These are phyloP conservation scores for Digitaria exilis DNA, from an alignment of 202 grass and related monocot species.

Conservation along the genomic window DNA sequence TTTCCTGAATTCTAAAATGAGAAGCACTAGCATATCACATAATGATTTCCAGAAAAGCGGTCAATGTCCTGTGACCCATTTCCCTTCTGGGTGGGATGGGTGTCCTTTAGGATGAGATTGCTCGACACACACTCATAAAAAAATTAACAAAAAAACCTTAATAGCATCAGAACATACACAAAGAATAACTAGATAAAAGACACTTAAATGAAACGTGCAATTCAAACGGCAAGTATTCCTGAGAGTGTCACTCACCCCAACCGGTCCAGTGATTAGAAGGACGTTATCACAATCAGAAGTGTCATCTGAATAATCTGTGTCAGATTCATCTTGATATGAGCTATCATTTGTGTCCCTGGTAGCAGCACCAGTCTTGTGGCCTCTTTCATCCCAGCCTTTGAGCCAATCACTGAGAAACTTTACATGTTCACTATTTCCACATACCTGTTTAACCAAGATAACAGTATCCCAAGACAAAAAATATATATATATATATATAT, in stretches of 20 bases:
- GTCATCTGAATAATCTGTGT: constrained; percentile 60
- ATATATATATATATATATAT: too few species aligned
- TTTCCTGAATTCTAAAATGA: not conserved
- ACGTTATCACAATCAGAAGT: constrained; percentile 59
- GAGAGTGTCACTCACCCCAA: constrained; percentile 64
- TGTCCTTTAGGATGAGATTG: constrained; percentile 17
- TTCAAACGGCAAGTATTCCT: constrained; percentile 28
- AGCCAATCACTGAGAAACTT: constrained; percentile 85
- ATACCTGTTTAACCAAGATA: constrained; percentile 68
- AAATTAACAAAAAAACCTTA: not conserved
- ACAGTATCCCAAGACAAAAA: constrained; percentile 22
- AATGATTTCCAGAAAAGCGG: not conserved
- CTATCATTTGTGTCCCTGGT: constrained; percentile 53
- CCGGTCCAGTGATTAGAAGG: constrained; percentile 96
- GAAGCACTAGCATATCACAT: constrained; percentile 6
- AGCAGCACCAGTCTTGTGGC: constrained; percentile 52
- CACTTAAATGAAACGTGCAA: constrained; percentile 1
- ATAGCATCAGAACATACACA: not conserved
- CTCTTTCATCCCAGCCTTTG: constrained; percentile 77
- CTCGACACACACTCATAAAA: constrained; percentile 1
- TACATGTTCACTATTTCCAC: constrained; percentile 76
- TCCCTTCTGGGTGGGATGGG: not conserved
- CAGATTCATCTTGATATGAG: constrained; percentile 63
- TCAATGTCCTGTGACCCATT: not conserved
- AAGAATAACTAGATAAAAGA: not conserved